A percentile compares a stretch with the other conserved stretches of the same genome.
Conservation (phyloP, 192 early-diverging fungal species). For the Podila epigama region DNA sequence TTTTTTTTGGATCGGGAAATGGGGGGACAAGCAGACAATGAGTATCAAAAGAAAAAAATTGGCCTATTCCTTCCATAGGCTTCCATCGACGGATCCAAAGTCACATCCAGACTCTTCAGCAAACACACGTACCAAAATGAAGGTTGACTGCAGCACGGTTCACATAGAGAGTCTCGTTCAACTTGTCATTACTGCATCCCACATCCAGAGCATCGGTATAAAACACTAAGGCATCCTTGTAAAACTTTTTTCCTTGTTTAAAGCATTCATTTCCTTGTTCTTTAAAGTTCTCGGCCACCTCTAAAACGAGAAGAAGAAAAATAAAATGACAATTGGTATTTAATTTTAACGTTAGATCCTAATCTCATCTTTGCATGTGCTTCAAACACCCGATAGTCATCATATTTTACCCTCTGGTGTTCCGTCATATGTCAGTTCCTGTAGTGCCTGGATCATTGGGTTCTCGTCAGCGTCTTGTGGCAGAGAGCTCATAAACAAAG, state of each 20-base stretch:
- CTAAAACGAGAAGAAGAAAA: constrained; percentile 15
- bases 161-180: constrained; percentile 82
- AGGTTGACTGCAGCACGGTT: constrained; percentile 95
- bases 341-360: background rate
- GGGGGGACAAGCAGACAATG: too few species aligned
- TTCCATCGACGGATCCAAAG: background rate
- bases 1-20: too few species aligned
- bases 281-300: constrained; percentile 93
- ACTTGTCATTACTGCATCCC: constrained; percentile 71
- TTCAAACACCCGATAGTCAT: background rate
- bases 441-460: constrained; percentile 79
- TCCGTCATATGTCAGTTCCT: constrained; percentile 89
- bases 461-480: constrained; percentile 76
- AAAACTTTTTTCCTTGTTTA: constrained; percentile 68
- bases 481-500: constrained; percentile 92
- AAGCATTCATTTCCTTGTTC: constrained; percentile 96
- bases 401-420: constrained; percentile 81
- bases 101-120: too few species aligned
- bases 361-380: background rate
- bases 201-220: constrained; percentile 89
- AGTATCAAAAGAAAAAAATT: background rate
- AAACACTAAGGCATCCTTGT: constrained; percentile 78
- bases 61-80: background rate
- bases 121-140: constrained; percentile 81
- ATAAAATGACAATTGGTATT: background rate